Conservation (phyloP, 129 eudicot genomes). For the Smallanthus sonchifolius region DNA sequence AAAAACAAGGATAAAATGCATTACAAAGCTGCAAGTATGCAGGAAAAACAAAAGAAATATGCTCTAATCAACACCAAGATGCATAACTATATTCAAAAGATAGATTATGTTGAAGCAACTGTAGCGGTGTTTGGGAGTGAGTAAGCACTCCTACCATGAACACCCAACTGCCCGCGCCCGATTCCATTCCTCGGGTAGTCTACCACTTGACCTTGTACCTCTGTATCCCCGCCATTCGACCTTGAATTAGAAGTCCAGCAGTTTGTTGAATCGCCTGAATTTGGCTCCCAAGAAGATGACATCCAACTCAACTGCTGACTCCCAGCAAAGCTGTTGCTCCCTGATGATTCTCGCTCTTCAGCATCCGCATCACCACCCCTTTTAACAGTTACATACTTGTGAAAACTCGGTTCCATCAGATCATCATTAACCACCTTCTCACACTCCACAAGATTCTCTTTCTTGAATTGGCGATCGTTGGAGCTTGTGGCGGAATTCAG, state of each 20-base stretch:
- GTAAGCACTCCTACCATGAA: slow-evolving; percentile 32
- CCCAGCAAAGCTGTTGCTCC: slow-evolving; percentile 76
- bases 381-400: slow-evolving; percentile 85
- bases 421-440: slow-evolving; percentile 61
- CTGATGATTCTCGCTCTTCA: slow-evolving; percentile 86
- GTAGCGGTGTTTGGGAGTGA: slow-evolving; percentile 33
- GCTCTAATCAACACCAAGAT: not conserved
- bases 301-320: slow-evolving; percentile 54
- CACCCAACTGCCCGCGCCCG: slow-evolving; percentile 32
- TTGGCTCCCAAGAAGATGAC: slow-evolving; percentile 88
- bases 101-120: slow-evolving; percentile 21
- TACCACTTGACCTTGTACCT: slow-evolving; percentile 1
- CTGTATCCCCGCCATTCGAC: slow-evolving; percentile 25
- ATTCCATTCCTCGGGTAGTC: slow-evolving; percentile 33
- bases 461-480: slow-evolving; percentile 30
- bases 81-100: slow-evolving; percentile 3
- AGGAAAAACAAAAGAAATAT: slow-evolving; percentile 24
- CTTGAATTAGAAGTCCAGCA: slow-evolving; percentile 52
- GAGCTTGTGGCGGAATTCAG: slow-evolving; percentile 67
- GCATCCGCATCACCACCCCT: slow-evolving; percentile 58
- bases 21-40: slow-evolving; percentile 38
- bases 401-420: slow-evolving; percentile 71
- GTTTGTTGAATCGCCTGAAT: slow-evolving; percentile 79
- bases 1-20: slow-evolving; percentile 18
- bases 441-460: slow-evolving; percentile 48